Percentiles rank a stretch among this genome's conserved stretches.
Conservation (phyloP, 495 filamentous ascomycete genomes). For the Xylaria sp. region DNA sequence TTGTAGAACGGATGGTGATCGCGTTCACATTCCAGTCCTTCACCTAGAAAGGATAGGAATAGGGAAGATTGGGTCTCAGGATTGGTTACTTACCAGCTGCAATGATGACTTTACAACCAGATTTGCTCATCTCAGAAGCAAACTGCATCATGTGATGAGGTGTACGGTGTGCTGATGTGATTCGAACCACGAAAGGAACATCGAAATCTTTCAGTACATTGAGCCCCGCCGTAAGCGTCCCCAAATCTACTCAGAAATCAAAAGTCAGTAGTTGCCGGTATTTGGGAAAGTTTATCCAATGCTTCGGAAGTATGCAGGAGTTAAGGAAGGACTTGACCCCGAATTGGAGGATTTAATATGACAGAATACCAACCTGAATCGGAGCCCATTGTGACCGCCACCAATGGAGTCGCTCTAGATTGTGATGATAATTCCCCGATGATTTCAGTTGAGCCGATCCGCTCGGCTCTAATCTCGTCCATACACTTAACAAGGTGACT, state of each 20-base stretch:
- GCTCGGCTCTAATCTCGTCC: constrained; percentile 69
- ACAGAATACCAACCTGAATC: constrained; percentile 61
- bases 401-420: constrained; percentile 58
- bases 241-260: constrained; percentile 63
- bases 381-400: constrained; percentile 93
- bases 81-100: constrained; percentile 63
- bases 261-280: background rate
- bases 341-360: background rate
- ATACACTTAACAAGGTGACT: constrained; percentile 68
- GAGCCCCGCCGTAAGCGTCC: constrained; percentile 76
- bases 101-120: constrained; percentile 88
- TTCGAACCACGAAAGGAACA: constrained; percentile 77
- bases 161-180: constrained; percentile 95
- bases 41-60: background rate
- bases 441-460: constrained; percentile 47
- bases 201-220: constrained; percentile 77
- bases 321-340: background rate
- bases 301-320: background rate
- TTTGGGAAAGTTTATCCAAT: background rate
- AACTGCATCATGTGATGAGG: constrained; percentile 82
- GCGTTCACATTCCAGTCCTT: background rate
- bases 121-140: constrained; percentile 68
- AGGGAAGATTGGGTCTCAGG: background rate
- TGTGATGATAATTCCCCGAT: constrained; percentile 25
- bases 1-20: background rate